These are phyloP conservation scores for Komagataella ulmi DNA, from an alignment of 805 yeast genomes.

Conservation along the genomic window DNA sequence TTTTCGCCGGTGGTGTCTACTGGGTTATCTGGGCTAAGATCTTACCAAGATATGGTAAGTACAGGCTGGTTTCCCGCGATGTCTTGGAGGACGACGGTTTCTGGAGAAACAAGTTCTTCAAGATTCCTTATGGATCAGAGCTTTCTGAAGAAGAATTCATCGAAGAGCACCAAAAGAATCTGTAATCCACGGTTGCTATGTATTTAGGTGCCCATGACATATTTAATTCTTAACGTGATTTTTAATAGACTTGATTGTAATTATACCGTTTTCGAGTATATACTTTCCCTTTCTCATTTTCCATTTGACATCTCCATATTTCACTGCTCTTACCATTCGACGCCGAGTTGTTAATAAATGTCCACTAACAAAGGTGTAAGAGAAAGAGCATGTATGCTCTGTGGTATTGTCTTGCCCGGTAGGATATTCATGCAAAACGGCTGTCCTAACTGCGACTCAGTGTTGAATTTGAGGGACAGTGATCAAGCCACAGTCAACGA, in stretches of 20 bases:
- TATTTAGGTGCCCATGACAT: too few relatives aligned
- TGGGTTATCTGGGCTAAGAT: constrained; percentile 52
- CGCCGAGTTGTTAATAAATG: neutral
- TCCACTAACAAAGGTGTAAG: neutral
- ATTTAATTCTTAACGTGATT: neutral
- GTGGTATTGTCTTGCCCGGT: constrained; percentile 83
- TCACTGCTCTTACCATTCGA: neutral
- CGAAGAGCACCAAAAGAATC: neutral
- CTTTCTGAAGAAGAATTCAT: neutral
- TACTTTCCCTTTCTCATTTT: neutral
- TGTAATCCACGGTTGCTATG: neutral
- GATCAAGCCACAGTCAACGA: constrained; percentile 81
- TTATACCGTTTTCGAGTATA: neutral
- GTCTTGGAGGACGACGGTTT: constrained; percentile 50
- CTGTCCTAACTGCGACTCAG: constrained; percentile 93
- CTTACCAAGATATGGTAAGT: constrained; percentile 41
- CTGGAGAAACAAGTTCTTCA: constrained; percentile 50
- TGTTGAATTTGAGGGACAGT: constrained; percentile 56
- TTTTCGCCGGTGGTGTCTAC: constrained; percentile 50
- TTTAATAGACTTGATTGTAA: neutral
- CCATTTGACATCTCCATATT: neutral
- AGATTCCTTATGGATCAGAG: constrained; percentile 11
- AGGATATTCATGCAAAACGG: constrained; percentile 72
- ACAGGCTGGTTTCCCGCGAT: constrained; percentile 37
- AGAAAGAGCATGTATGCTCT: constrained; percentile 90